Percentiles rank a stretch among this genome's conserved stretches.
These are phyloP conservation scores for Beauveria rudraprayagi DNA, from an alignment of 2,329 filamentous ascomycete species.

Conservation along the genomic window DNA sequence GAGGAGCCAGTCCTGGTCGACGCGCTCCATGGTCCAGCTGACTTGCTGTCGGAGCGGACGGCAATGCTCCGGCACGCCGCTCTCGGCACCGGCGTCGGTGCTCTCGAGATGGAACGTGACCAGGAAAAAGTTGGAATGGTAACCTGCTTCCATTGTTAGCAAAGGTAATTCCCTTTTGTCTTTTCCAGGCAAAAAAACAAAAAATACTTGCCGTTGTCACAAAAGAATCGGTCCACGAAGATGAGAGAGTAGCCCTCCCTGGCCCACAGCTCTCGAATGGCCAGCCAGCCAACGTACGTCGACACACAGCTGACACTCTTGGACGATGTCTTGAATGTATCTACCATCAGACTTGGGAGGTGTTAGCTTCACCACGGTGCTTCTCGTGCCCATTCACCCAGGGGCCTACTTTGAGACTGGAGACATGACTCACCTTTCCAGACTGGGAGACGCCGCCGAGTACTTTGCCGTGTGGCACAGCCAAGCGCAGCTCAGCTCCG, in stretches of 20 bases:
- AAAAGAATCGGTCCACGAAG: background rate
- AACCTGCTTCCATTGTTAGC: background rate
- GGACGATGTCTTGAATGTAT: background rate
- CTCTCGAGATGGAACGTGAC: background rate
- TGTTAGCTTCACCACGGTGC: background rate
- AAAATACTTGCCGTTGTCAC: background rate
- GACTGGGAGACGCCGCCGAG: background rate
- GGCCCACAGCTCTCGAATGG: background rate
- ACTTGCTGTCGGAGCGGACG: background rate
- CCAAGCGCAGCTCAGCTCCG: background rate
- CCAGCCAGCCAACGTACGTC: background rate
- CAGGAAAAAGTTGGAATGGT: background rate
- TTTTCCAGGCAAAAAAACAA: background rate
- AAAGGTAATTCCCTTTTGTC: too few relatives aligned
- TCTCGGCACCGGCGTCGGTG: background rate
- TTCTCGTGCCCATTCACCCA: background rate
- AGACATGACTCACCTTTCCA: background rate
- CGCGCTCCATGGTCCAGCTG: background rate
- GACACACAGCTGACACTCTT: background rate
- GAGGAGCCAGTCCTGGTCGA: background rate
- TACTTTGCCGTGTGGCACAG: background rate
- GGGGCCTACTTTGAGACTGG: background rate
- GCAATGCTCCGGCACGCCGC: background rate
- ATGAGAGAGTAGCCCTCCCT: background rate
- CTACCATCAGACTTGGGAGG: background rate